A percentile compares a stretch with the other conserved stretches of the same genome.
phyloP scores from a whole-genome alignment of 352 stramenopile species.

The Pythium monospermum region DNA sequence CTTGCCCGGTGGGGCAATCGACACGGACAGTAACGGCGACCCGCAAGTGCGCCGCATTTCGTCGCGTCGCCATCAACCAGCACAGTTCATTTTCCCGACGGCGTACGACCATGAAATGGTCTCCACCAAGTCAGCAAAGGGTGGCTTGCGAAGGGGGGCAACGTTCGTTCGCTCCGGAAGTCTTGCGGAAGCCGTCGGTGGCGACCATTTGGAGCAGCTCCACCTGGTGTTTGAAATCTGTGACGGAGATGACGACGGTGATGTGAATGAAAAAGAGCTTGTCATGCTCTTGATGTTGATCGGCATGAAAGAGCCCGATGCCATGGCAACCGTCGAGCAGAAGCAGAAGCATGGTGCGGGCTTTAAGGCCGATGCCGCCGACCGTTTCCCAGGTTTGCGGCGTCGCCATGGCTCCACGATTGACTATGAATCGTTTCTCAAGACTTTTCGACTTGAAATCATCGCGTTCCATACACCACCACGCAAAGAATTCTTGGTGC shows the following conservation, averaged over 20 bases:
- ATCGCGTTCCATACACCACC: slow-evolving; percentile 9
- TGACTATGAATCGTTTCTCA: slow-evolving; percentile 28
- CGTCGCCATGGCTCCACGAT: too few species aligned
- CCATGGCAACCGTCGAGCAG: neutral
- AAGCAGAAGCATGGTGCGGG: slow-evolving; percentile 4
- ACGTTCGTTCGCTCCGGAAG: slow-evolving; percentile 1
- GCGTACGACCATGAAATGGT: neutral
- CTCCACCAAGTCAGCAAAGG: neutral
- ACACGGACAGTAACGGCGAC: too few species aligned
- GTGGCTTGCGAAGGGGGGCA: neutral
- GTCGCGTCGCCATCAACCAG: neutral
- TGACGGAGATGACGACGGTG: slow-evolving; percentile 32
- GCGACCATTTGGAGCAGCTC: slow-evolving; percentile 26
- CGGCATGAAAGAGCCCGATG: slow-evolving; percentile 15
- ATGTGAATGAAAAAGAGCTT: slow-evolving; percentile 25
- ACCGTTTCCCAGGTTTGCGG: too few species aligned
- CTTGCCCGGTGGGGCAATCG: too few species aligned
- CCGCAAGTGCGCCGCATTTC: neutral
- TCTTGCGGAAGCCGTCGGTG: neutral
- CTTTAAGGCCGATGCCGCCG: too few species aligned
- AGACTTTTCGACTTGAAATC: slow-evolving; percentile 12
- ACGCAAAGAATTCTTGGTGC: slow-evolving; percentile 27
- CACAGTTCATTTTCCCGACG: slow-evolving; percentile 1
- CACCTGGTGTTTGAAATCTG: slow-evolving; percentile 28
- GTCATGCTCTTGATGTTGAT: slow-evolving; percentile 18